These are phyloP conservation scores for Ganoderma meredithae DNA, from an alignment of 1,284 basidiomycete species.

Conservation along the genomic window DNA sequence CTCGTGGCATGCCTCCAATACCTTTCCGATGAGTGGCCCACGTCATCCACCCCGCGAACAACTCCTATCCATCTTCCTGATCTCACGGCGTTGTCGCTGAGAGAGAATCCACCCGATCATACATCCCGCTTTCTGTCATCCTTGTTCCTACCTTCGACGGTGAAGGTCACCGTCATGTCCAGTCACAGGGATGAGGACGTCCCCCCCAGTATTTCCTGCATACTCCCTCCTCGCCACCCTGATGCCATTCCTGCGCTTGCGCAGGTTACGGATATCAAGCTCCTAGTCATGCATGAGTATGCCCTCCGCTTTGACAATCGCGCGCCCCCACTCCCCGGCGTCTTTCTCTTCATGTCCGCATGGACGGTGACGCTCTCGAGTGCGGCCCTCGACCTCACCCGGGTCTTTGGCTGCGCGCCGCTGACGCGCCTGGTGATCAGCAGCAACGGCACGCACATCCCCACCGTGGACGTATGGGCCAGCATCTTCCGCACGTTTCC, in stretches of 20 bases:
- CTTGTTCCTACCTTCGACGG: not conserved
- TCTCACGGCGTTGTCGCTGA: not conserved
- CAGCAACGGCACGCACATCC: not conserved
- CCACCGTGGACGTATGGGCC: not conserved
- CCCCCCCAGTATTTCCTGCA: not conserved
- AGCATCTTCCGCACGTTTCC: not conserved
- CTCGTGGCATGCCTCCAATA: not conserved
- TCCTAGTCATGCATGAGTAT: not conserved
- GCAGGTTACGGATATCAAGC: no score
- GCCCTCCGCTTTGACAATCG: not conserved
- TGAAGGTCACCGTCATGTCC: not conserved
- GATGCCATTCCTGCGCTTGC: not conserved
- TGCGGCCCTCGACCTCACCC: not conserved
- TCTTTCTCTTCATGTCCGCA: not conserved
- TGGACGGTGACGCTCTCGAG: not conserved
- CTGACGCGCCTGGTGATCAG: not conserved
- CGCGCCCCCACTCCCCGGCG: not conserved
- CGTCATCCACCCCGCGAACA: not conserved
- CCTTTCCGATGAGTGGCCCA: not conserved
- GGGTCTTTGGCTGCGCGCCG: not conserved
- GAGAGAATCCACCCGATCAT: not conserved
- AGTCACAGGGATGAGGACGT: not conserved
- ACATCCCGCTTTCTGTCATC: not conserved
- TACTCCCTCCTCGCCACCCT: not conserved
- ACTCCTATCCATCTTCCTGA: not conserved